Evolutionary conservation across 1,284 basidiomycete species (phyloP).

Genomic region (Trametes polyzona): DNA sequence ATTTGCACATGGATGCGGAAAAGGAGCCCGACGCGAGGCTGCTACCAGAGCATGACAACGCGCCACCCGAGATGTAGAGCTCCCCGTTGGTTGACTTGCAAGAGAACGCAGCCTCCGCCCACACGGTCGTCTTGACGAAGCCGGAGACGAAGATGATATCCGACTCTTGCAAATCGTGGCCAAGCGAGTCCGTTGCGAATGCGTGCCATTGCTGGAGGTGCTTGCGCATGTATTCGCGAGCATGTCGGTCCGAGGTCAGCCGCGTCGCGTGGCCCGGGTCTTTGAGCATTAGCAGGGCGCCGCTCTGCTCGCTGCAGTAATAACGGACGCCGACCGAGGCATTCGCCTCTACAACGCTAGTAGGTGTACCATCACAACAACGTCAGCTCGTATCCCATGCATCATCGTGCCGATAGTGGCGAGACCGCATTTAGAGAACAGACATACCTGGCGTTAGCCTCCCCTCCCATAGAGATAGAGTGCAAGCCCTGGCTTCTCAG

Average conservation of each 20-base stretch:
- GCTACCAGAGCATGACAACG: neutral
- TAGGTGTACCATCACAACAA: too few relatives aligned
- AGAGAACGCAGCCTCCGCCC: neutral
- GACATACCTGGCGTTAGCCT: neutral
- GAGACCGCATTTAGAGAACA: too few relatives aligned
- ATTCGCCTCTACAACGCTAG: neutral
- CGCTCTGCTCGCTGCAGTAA: conserved; percentile 5
- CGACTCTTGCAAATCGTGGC: neutral
- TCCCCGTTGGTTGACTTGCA: neutral
- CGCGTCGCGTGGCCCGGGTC: neutral
- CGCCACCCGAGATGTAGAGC: neutral
- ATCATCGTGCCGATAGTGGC: too few relatives aligned
- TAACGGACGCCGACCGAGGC: neutral
- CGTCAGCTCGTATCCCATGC: too few relatives aligned
- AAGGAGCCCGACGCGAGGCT: neutral
- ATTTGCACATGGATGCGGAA: neutral
- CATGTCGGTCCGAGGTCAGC: neutral
- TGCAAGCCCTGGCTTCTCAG: conserved; percentile 10
- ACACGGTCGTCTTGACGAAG: neutral
- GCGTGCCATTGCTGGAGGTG: conserved; percentile 4
- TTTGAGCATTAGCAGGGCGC: conserved; percentile 13
- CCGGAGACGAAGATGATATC: conserved; percentile 6
- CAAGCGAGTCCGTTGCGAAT: conserved; percentile 1
- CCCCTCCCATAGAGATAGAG: neutral
- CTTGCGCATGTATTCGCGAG: neutral